phyloP scores from a whole-genome alignment of 192 early-diverging fungal species.

The Backusella parvicylindrica region DNA sequence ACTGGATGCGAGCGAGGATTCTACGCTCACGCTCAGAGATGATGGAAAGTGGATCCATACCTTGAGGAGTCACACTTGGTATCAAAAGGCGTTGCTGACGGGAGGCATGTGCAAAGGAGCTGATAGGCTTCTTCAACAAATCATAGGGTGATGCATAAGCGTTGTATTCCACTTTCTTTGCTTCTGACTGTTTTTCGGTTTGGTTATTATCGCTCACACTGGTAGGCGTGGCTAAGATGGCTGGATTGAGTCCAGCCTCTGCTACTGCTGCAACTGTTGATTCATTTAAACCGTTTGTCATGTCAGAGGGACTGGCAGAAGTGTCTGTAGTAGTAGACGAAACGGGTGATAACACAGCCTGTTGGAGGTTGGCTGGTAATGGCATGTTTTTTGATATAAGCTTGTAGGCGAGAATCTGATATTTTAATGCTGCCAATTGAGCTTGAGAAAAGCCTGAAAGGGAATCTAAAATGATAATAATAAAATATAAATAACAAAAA shows the following conservation, averaged over 20 bases:
- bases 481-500: background rate
- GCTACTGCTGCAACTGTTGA: slow-evolving; percentile 55
- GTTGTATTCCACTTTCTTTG: slow-evolving; percentile 42
- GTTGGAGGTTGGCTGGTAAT: slow-evolving; percentile 67
- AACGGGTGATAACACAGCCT: slow-evolving; percentile 57
- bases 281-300: background rate
- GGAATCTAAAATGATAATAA: background rate
- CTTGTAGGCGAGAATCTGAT: slow-evolving; percentile 86
- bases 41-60: slow-evolving; percentile 77
- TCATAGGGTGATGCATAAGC: slow-evolving; percentile 55
- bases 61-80: slow-evolving; percentile 69
- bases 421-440: slow-evolving; percentile 68
- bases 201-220: background rate
- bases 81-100: slow-evolving; percentile 69
- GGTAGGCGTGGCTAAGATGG: slow-evolving; percentile 22
- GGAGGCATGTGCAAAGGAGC: slow-evolving; percentile 42
- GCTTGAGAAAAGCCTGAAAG: slow-evolving; percentile 44
- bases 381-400: slow-evolving; percentile 76
- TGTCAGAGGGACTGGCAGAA: background rate
- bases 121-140: slow-evolving; percentile 55
- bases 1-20: slow-evolving; percentile 62
- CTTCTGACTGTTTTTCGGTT: slow-evolving; percentile 15
- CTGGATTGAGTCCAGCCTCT: background rate
- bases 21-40: slow-evolving; percentile 76
- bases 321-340: background rate